Evolutionary conservation across 768 basidiomycete species (phyloP), one percentile per base, ranked within the genome.

Genomic region (Russula virescens): DNA sequence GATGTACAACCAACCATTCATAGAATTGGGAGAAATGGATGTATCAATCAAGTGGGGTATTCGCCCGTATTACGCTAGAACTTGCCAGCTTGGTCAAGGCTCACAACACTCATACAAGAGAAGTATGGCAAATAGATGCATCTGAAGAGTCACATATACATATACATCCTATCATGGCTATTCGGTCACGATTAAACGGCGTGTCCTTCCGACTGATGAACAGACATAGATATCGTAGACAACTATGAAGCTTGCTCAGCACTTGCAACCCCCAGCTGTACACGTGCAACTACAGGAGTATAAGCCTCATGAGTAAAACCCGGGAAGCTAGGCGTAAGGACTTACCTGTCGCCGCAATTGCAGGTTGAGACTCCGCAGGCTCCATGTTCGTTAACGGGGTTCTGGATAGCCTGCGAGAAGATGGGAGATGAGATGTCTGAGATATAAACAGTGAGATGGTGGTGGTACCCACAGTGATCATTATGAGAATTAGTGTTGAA

Each of bases 221-320:
- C 43, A 45, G 31, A 14, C 19, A 46, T n/a, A 21, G 13, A 61
- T 23, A 55, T 46, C 46, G 63, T 47, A 19, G 18, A 43, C 8
- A 3, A 19, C 54, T 19, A 31, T 42, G 13, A 40, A 16, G n/a
- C 1, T 61, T 63, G 58, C 65, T 80, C 73, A 84, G 78, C 83
- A 88, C 74, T 85, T 86, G 85, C 85, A 86, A 64, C 81, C 79
- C 57, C 79, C 81, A 55, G 82, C 70, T 74, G 81, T 79, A 80
- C 86, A 87, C 28, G 64, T 61, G 77, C 85, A 88, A 63, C 85
- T 87, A 50, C 14, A 46, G 34, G 25, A 35, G 23, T 21, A 35
- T 48, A 25, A 59, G 48, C 31, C 31, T 31, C 4, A 64, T 42
- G 18, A 59, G 26, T 11, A 38, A 23, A 25, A 13, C 14, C 26